Base-by-base conservation (phyloP, 2,329 filamentous ascomycete species). In the Pseudogymnoascus sp. region DNA sequence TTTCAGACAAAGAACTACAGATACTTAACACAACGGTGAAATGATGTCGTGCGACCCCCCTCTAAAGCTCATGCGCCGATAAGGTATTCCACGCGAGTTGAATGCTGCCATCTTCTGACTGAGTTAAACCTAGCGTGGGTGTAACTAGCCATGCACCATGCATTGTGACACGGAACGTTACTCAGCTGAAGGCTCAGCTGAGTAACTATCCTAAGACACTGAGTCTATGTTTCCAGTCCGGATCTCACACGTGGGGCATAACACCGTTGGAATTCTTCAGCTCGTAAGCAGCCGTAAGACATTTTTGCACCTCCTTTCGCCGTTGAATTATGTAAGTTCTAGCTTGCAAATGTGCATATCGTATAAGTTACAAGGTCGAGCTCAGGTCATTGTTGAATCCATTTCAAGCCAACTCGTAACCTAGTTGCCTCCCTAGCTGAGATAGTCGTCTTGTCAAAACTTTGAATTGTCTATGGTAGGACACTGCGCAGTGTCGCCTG, bases 201-300 rank as follows among this genome's bases (percentile, higher is more conserved):
- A 56, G 50, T 56, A 34, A 21, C 16, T 5, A 56, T 56, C 16
- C 28, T 56, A 56, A 56, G 50, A 56, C 50, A 56, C 16, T 34
- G 10, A 2, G 5, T 10, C n/a, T 14, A 34, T 12, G 50, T 56
- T 34, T 56, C 50, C 50, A 56, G 50, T 56, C 50, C 50, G 2
- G 28, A 56, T 56, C 28, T 56, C 50, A 56, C 28, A 56, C 50
- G 50, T 56, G 50, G 50, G 50, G 16, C 50, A 56, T 21, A 21
- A 7, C 28, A 56, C 10, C 16, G 11, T 56, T 56, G 10, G n/a
- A 34, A 34, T 34, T 34, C 28, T 21, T 34, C 50, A 56, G n/a
- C 50, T 16, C 28, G 50, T 5, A 18, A 10, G 50, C 16, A 11
- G n/a, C 28, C 16, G 28, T 34, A 18, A 56, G 50, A 34, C 50